A percentile compares a stretch with the other conserved stretches of the same genome.
These are phyloP conservation scores for Colletotrichum chrysophilum DNA, from an alignment of 2,329 filamentous ascomycete genomes.

Conservation along the genomic window DNA sequence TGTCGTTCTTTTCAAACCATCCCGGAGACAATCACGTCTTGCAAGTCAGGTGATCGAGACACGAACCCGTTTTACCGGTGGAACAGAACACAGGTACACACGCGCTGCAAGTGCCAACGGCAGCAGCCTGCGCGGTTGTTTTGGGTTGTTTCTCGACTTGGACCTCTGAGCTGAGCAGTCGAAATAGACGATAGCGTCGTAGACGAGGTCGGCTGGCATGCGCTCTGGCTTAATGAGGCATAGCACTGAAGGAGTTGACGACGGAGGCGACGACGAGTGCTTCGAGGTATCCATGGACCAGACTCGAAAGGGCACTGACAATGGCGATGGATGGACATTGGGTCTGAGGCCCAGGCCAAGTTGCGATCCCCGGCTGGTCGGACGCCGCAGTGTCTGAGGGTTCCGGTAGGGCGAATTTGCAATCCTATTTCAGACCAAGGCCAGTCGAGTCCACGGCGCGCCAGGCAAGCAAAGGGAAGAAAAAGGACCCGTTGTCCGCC, in stretches of 20 bases:
- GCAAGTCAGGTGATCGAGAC: neutral
- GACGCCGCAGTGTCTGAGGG: conserved; percentile 19
- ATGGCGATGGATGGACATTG: neutral
- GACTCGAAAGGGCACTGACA: neutral
- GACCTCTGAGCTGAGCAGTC: neutral
- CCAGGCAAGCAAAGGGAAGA: neutral
- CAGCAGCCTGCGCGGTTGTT: neutral
- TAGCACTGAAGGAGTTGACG: neutral
- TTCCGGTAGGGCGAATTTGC: neutral
- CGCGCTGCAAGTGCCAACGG: neutral
- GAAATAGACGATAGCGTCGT: neutral
- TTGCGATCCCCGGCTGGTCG: conserved; percentile 5
- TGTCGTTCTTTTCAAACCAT: conserved; percentile 5
- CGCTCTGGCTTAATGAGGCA: neutral
- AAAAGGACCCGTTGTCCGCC: neutral
- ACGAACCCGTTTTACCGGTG: neutral
- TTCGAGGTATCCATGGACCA: neutral
- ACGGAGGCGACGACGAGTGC: neutral
- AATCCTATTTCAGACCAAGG: neutral
- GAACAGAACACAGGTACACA: neutral
- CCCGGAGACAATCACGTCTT: neutral
- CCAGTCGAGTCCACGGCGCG: neutral
- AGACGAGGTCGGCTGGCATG: neutral
- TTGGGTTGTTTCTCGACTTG: neutral
- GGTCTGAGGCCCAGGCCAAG: neutral